A percentile compares a stretch with the other conserved stretches of the same genome.
Evolutionary conservation across 202 grass and related monocot species (phyloP).

Genomic region (Carex arenaria): DNA sequence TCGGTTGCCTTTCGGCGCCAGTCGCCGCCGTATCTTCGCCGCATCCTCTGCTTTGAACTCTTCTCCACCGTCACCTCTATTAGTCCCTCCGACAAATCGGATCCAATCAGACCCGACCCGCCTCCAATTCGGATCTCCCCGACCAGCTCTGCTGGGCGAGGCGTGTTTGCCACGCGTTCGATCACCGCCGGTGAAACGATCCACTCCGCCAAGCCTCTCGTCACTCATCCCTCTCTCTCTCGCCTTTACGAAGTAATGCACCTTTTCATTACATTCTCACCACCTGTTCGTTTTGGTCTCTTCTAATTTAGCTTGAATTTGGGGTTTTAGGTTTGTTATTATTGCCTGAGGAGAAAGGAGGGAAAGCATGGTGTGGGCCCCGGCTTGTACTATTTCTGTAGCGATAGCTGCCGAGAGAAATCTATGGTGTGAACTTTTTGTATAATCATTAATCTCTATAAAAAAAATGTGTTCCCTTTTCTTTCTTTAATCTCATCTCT

Average conservation of each 20-base stretch:
- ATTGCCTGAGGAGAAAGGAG: slow-evolving; percentile 61
- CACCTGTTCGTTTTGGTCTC: not conserved
- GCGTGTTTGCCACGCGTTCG: slow-evolving; percentile 67
- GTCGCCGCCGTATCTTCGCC: not conserved
- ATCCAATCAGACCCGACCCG: slow-evolving; percentile 2
- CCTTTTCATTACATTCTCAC: not conserved
- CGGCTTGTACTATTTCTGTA: slow-evolving; percentile 45
- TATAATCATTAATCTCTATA: not conserved
- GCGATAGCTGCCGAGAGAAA: slow-evolving; percentile 52
- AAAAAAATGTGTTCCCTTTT: not conserved
- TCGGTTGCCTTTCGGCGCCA: not conserved
- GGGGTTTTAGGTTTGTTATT: slow-evolving; percentile 67
- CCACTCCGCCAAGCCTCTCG: slow-evolving; percentile 66
- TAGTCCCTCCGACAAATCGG: slow-evolving; percentile 10
- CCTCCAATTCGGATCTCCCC: slow-evolving; percentile 56
- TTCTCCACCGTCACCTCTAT: slow-evolving; percentile 30
- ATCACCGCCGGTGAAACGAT: slow-evolving; percentile 50
- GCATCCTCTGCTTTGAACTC: not conserved
- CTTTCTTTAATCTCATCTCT: not conserved
- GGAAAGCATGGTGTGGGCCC: not conserved
- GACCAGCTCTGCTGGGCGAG: slow-evolving; percentile 58
- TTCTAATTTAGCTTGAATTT: slow-evolving; percentile 1
- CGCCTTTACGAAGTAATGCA: slow-evolving; percentile 44
- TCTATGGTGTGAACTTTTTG: slow-evolving; percentile 36
- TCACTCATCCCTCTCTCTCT: slow-evolving; percentile 53